A percentile compares a stretch with the other conserved stretches of the same genome.
phyloP scores from a whole-genome alignment of 441 rosid species.

The Pelargonium cotyledonis region DNA sequence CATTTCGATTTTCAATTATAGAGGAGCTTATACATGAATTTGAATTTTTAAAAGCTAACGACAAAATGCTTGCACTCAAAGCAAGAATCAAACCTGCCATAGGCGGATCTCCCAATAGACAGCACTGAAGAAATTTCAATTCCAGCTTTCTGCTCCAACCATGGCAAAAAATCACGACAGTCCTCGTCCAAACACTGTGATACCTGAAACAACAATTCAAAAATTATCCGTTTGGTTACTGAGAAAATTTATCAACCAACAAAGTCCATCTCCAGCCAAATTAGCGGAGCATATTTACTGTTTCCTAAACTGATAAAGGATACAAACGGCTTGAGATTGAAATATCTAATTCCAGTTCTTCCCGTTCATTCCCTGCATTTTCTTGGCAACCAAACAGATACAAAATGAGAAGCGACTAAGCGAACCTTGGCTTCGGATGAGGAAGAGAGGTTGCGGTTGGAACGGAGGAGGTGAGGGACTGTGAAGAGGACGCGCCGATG shows the following conservation, averaged over 20 bases:
- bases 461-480: conserved; percentile 17
- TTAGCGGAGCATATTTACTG: background rate
- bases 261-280: background rate
- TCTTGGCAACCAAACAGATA: conserved; percentile 13
- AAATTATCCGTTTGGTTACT: background rate
- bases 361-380: background rate
- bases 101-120: conserved; percentile 53
- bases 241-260: background rate
- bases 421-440: conserved; percentile 24
- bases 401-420: background rate
- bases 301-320: background rate
- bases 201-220: conserved; percentile 13
- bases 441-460: conserved; percentile 23
- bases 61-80: background rate
- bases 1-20: background rate
- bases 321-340: background rate
- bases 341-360: background rate
- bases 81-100: conserved; percentile 47
- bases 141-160: conserved; percentile 68
- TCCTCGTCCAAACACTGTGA: conserved; percentile 34
- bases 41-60: background rate
- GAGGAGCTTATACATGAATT: too few relatives aligned
- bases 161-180: conserved; percentile 53
- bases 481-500: conserved; percentile 13
- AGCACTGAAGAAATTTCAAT: conserved; percentile 44